A percentile compares a stretch with the other conserved stretches of the same genome.
Evolutionary conservation across 768 basidiomycete genomes (phyloP).

Genomic region (Tricholoma bakamatsutake): DNA sequence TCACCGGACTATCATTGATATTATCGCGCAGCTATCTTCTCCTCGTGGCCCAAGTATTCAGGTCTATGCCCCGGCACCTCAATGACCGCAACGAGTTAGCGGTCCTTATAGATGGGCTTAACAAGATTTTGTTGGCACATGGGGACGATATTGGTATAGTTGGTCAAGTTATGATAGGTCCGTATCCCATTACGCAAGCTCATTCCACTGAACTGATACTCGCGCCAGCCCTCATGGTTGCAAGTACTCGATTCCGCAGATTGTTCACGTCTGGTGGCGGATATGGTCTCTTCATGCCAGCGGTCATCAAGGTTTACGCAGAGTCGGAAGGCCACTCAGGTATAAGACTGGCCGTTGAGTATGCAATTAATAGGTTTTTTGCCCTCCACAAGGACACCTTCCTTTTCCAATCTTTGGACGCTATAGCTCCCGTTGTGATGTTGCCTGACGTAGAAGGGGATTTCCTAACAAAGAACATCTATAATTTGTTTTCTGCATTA

Average conservation of each 20-base stretch:
- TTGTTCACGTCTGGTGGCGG: constrained; percentile 67
- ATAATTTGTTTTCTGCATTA: constrained; percentile 53
- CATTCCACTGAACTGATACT: constrained; percentile 1
- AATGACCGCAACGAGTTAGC: constrained; percentile 66
- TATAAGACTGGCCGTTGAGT: constrained; percentile 65
- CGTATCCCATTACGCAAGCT: constrained; percentile 15
- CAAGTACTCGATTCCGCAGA: constrained; percentile 71
- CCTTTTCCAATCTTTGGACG: constrained; percentile 67
- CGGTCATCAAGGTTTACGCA: constrained; percentile 62
- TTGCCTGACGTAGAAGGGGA: constrained; percentile 41
- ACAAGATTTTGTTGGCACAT: constrained; percentile 60
- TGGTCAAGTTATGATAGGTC: constrained; percentile 68
- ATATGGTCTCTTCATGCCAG: constrained; percentile 72
- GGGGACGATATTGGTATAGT: constrained; percentile 74
- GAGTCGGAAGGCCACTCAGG: constrained; percentile 51
- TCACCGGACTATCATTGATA: constrained; percentile 49
- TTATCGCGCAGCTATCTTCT: constrained; percentile 66
- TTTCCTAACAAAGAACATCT: constrained; percentile 53
- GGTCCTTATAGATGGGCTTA: constrained; percentile 62
- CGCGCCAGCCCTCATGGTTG: constrained; percentile 58
- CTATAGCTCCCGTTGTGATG: constrained; percentile 48
- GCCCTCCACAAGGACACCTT: constrained; percentile 69
- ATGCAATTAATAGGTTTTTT: constrained; percentile 65
- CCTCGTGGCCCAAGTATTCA: constrained; percentile 63
- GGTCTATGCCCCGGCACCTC: constrained; percentile 64